Base-by-base conservation (phyloP, 1,139 yeast species). In the Candida sp. region DNA sequence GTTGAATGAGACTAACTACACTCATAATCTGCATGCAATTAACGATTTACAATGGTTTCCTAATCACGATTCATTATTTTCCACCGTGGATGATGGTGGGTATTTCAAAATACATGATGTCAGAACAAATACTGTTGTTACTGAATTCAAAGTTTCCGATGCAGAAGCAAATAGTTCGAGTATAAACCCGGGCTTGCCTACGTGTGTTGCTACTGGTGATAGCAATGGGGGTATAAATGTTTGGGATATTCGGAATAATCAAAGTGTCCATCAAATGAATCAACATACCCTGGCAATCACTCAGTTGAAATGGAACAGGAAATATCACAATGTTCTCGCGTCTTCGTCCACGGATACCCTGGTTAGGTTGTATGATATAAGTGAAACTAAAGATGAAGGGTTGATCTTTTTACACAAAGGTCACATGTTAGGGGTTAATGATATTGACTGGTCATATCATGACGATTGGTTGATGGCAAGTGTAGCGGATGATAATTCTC, bases 371-470 rank as follows among this genome's bases (percentile, higher is more conserved):
- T 87, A 89, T 83, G 91, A 89, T 56, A 62, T 82, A 3, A 56
- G 77, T 2, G 58, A 61, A 29, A 74, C 72, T 4, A 52, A 70
- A 54, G 49, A 58, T 11, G 44, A 40, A 51, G 78, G 73, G 44
- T 64, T 83, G 38, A 47, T 83, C 21, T 91, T 93, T 57, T 74
- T 79, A 32, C 99, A 95, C 61, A 88, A 86, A 9, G 99, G 99
- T 0, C 99, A 93, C 60, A 81, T 93, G 77, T 71, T 86, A 44
- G 91, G 95, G 21, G 87, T 93, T 12, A 84, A 86, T 55, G 98
- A 91, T 58, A 70, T 91, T 38, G 79, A 84, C 39, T 93, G 99
- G 99, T 87, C 90, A 46, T 79, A 82, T 1, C 82, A 81, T 50
- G 85, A 85, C 49, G 82, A 84, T 8, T 84, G 91, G 87, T 75